Evolutionary conservation across 345 rosid species (phyloP), one percentile per base, ranked within the genome.

Genomic region (Cardiospermum halicacabum): DNA sequence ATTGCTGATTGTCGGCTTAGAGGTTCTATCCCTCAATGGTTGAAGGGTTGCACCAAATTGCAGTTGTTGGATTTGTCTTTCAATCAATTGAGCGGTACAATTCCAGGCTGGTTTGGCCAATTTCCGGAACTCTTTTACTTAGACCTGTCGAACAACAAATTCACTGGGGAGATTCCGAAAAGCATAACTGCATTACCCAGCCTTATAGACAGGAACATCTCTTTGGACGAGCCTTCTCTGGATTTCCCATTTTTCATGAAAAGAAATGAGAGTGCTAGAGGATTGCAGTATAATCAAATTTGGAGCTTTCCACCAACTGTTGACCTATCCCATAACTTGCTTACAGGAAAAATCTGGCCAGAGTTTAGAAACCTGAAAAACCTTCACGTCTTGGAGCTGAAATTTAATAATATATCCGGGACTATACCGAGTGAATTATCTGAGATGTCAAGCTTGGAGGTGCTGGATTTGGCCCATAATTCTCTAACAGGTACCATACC

Each of bases 31-130:
- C 93, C 97, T 1, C 69, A 49, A 0, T 91, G 97, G 97, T 76
- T 91, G 74, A 75, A 59, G n/a, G 53, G 42, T 16, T 76, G 86
- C 65, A 26, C 36, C 12, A 74, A 81, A 11, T 80, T 91, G 81
- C 88, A 88, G 80, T 31, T 91, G 72, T 58, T 91, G 75, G 97
- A 91, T 83, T 79, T 91, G 57, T 91, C 97, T 8, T 88, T 92
- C 96, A 88, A 88, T 50, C 77, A 3, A 36, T 73, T 88, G 78
- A 37, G 6, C 10, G 88, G 88, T 47, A 18, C 56, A 30, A 77
- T 88, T 55, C 95, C 91, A 2, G 30, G 30, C 18, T 88, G 95
- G 91, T 45, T 88, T 24, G 87, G 84, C 30, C 49, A 34, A 15
- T 81, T 77, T 60, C 48, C 27, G 10, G 42, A 56, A 64, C 79